These are phyloP conservation scores for Usnea hakonensis DNA, from an alignment of 495 filamentous ascomycete species.

Conservation along the genomic window DNA sequence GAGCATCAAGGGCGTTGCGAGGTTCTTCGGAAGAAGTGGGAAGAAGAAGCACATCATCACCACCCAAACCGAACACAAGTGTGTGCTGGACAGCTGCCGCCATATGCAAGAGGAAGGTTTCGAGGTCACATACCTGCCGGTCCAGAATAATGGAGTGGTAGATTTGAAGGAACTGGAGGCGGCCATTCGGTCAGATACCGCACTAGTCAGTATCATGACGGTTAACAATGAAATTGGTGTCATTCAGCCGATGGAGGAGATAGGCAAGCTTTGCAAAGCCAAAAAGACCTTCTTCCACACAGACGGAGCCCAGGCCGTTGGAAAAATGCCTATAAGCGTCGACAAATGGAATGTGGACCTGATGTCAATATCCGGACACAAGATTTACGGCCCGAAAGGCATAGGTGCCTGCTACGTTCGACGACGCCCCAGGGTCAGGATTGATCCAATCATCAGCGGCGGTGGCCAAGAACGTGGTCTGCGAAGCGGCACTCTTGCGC, in stretches of 20 bases:
- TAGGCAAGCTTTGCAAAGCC: constrained; percentile 80
- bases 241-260: constrained; percentile 88
- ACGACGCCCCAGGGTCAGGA: constrained; percentile 79
- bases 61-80: constrained; percentile 97
- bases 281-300: constrained; percentile 98
- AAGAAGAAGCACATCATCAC: constrained; percentile 99
- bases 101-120: constrained; percentile 96
- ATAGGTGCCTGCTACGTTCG: constrained; percentile 95
- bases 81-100: constrained; percentile 91
- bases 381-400: constrained; percentile 97
- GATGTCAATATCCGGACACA: constrained; percentile 98
- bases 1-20: constrained; percentile 95
- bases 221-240: constrained; percentile 99
- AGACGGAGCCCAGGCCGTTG: constrained; percentile 93
- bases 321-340: constrained; percentile 94
- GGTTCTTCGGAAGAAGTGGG: constrained; percentile 83
- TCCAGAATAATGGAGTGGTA: constrained; percentile 74
- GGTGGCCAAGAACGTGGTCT: constrained; percentile 94
- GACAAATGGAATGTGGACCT: constrained; percentile 95
- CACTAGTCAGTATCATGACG: constrained; percentile 92
- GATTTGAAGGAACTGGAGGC: constrained; percentile 79
- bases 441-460: constrained; percentile 93
- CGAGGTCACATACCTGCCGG: constrained; percentile 90
- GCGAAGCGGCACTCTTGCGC: constrained; percentile 87
- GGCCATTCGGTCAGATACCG: constrained; percentile 85